Conservation (phyloP, 805 yeast genomes). For the Diddensiella transvaalensis region DNA sequence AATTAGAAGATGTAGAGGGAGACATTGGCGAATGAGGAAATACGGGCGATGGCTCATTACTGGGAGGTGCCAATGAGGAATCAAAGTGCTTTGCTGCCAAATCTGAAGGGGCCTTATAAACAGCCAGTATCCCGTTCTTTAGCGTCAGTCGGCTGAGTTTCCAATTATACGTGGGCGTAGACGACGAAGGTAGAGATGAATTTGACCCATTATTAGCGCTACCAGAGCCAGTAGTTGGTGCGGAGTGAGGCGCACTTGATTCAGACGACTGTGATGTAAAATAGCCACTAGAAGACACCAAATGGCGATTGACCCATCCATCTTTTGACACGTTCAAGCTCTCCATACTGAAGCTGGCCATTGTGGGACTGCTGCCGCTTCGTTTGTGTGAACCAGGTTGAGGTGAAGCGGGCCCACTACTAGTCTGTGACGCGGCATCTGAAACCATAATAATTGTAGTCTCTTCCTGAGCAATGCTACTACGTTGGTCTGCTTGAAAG, state of each 20-base stretch:
- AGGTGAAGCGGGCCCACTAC: background rate
- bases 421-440: background rate
- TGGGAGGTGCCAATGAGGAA: constrained; percentile 15
- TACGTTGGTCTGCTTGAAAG: too few species aligned
- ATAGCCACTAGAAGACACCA: constrained; percentile 12
- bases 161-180: constrained; percentile 26
- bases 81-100: constrained; percentile 41
- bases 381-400: background rate
- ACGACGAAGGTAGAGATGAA: background rate
- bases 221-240: too few species aligned
- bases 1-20: constrained; percentile 1
- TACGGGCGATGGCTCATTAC: constrained; percentile 4
- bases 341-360: too few species aligned
- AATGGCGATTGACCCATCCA: constrained; percentile 56
- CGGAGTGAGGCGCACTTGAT: background rate
- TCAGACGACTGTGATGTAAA: constrained; percentile 9
- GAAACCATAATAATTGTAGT: background rate
- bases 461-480: too few species aligned
- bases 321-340: constrained; percentile 33
- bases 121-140: constrained; percentile 59
- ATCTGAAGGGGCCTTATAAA: constrained; percentile 57
- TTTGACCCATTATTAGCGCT: background rate
- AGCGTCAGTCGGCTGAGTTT: constrained; percentile 61
- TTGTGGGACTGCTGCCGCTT: background rate
- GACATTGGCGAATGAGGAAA: constrained; percentile 3